Evolutionary conservation across 1,284 basidiomycete genomes (phyloP).

Genomic region (Flammula alnicola): DNA sequence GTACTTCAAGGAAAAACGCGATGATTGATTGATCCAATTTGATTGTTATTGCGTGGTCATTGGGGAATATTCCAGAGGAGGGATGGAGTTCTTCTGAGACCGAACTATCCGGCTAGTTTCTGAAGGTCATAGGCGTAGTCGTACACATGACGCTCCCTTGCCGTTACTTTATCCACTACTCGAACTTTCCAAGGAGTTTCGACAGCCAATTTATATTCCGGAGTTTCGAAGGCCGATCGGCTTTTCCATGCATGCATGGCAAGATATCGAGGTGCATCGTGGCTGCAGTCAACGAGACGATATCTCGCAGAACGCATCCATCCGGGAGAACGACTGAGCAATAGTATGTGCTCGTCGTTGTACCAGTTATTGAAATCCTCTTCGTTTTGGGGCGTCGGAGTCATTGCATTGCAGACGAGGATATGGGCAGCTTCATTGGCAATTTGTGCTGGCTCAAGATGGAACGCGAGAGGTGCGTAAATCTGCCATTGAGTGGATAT

Average conservation of each 20-base stretch:
- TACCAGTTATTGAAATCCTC: slow-evolving; percentile 25
- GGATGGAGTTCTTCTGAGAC: no score
- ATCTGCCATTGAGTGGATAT: slow-evolving; percentile 12
- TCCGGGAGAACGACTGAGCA: slow-evolving; percentile 17
- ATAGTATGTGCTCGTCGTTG: slow-evolving; percentile 16
- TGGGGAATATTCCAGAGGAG: no score
- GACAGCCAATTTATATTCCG: slow-evolving; percentile 14
- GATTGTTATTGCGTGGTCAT: no score
- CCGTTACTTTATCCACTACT: slow-evolving; percentile 15
- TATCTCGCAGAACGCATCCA: slow-evolving; percentile 22
- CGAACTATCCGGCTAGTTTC: no score
- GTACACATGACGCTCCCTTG: slow-evolving; percentile 14
- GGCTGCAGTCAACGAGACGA: slow-evolving; percentile 7
- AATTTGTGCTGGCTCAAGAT: neutral
- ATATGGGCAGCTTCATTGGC: slow-evolving; percentile 6
- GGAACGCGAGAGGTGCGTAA: slow-evolving; percentile 6
- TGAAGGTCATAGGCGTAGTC: slow-evolving; percentile 7
- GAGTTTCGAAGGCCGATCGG: slow-evolving; percentile 6
- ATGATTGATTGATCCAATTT: no score
- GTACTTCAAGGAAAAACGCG: no score
- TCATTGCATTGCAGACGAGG: slow-evolving; percentile 20
- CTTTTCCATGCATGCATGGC: slow-evolving; percentile 20
- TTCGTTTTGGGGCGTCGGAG: slow-evolving; percentile 9
- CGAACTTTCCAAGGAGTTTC: slow-evolving; percentile 21
- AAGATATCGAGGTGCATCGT: slow-evolving; percentile 16